Base-by-base conservation (phyloP, 441 rosid genomes). In the Aquilaria agallochum region DNA sequence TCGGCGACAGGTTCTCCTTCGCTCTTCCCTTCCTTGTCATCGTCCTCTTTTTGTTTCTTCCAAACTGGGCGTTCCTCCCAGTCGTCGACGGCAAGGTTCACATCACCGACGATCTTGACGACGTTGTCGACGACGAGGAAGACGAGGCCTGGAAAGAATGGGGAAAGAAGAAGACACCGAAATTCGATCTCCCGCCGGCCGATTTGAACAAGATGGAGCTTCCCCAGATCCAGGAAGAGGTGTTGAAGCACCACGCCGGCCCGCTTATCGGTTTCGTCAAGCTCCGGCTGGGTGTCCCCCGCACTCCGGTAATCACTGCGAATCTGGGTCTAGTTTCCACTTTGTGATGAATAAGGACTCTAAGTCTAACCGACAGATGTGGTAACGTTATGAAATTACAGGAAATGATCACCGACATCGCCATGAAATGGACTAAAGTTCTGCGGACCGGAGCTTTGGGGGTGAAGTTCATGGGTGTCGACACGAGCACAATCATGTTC, bases 131-230 rank as follows among this genome's bases (percentile, higher is more conserved):
- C 77, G 87, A 83, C 6, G 97, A 91, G 75, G 96, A 94, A 80
- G 96, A 94, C 73, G 97, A 91, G 5, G 74, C 73, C 47, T 91
- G 97, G 99, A 89, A 83, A 71, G 83, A 80, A 55, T 95, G 97
- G 99, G 99, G 99, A 11, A 79, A 78, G 69, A 77, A 64, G 64
- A 61, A 83, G 48, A 3, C 69, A 5, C 27, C 64, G 9, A 58
- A 68, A 5, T 76, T 76, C 60, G 89, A 84, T 63, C 96, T 88
- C 2, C 89, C 92, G 7, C 82, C 84, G 12, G 51, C 83, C 11
- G 96, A 91, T 75, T 74, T 86, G 49, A 70, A 87, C 46, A 73
- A 73, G 2, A 76, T 95, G 92, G 79, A 75, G 36, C 51, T 77
- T 45, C 61, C 74, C 20, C 74, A 83, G 83, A 80, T 91, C 68